phyloP scores from a whole-genome alignment of 2,329 filamentous ascomycete genomes.

The Bipolaris oryzae region DNA sequence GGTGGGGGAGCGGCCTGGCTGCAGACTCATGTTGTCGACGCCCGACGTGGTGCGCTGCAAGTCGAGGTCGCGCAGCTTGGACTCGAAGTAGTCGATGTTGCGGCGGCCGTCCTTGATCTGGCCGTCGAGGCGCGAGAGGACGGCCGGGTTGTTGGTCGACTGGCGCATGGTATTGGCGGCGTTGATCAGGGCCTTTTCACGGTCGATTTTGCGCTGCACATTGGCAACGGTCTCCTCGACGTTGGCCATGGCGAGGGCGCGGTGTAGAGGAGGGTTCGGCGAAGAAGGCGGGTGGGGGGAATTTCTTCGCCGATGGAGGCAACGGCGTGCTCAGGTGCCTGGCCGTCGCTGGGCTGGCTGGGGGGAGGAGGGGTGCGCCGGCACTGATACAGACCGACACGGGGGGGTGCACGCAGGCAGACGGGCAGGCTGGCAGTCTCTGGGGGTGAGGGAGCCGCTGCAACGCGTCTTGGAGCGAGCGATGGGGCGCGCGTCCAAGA shows the following conservation, averaged over 20 bases:
- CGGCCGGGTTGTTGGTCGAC: slow-evolving; percentile 90
- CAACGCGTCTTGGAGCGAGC: slow-evolving; percentile 15
- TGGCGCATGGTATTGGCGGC: slow-evolving; percentile 94
- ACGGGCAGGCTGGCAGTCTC: slow-evolving; percentile 17
- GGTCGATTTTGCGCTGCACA: slow-evolving; percentile 96
- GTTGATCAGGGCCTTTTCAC: slow-evolving; percentile 93
- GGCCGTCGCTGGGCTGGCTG: slow-evolving; percentile 26
- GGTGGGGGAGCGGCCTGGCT: slow-evolving; percentile 52
- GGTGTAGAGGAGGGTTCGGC: slow-evolving; percentile 16
- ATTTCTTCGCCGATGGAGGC: slow-evolving; percentile 35
- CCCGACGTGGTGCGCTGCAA: slow-evolving; percentile 74
- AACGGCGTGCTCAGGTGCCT: slow-evolving; percentile 34
- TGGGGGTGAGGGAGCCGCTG: slow-evolving; percentile 13
- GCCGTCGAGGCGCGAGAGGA: slow-evolving; percentile 87
- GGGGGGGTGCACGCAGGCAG: slow-evolving; percentile 17
- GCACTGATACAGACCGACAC: slow-evolving; percentile 33
- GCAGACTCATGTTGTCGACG: slow-evolving; percentile 70
- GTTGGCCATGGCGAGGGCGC: slow-evolving; percentile 56
- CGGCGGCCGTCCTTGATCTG: slow-evolving; percentile 92
- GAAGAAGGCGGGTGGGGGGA: slow-evolving; percentile 29
- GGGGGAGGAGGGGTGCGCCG: slow-evolving; percentile 20
- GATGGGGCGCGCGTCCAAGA: slow-evolving; percentile 7
- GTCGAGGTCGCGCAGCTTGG: slow-evolving; percentile 86
- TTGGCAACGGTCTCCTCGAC: slow-evolving; percentile 72
- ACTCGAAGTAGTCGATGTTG: slow-evolving; percentile 95